These are phyloP conservation scores for Strobilomyces dryophilus DNA, from an alignment of 768 basidiomycete genomes.

Conservation along the genomic window DNA sequence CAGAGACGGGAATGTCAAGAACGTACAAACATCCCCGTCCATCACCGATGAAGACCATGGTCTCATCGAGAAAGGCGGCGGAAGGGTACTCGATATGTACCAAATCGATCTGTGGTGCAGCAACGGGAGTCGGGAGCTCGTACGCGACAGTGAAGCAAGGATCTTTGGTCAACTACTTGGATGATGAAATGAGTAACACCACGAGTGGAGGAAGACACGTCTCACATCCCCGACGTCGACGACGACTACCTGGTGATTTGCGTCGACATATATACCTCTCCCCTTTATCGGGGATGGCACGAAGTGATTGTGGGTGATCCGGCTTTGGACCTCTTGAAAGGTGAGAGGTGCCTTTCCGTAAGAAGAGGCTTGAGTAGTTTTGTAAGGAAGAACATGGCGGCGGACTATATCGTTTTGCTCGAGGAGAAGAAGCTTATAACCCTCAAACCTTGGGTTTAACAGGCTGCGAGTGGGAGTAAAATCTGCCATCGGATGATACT, in stretches of 20 bases:
- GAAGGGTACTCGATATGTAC: slow-evolving; percentile 74
- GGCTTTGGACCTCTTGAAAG: slow-evolving; percentile 78
- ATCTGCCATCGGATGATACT: slow-evolving; percentile 24
- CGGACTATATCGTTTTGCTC: slow-evolving; percentile 53
- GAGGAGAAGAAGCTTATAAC: slow-evolving; percentile 69
- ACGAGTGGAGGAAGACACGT: slow-evolving; percentile 1
- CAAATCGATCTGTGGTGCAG: slow-evolving; percentile 34
- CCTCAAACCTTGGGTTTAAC: slow-evolving; percentile 81
- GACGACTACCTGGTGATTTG: slow-evolving; percentile 53
- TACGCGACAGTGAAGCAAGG: slow-evolving; percentile 56
- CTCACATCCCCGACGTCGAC: slow-evolving; percentile 60
- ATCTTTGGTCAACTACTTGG: slow-evolving; percentile 45
- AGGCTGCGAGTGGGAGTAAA: slow-evolving; percentile 51
- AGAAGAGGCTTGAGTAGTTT: slow-evolving; percentile 47
- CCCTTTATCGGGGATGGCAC: slow-evolving; percentile 41
- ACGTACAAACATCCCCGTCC: slow-evolving; percentile 67
- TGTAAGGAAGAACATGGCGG: slow-evolving; percentile 44
- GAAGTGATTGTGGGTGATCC: slow-evolving; percentile 84
- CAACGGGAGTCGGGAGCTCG: slow-evolving; percentile 55
- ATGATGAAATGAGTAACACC: slow-evolving; percentile 7
- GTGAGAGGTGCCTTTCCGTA: slow-evolving; percentile 61
- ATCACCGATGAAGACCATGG: slow-evolving; percentile 57
- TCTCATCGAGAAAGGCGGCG: slow-evolving; percentile 48
- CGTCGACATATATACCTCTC: slow-evolving; percentile 65
- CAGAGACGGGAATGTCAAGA: slow-evolving; percentile 41